Evolutionary conservation across 1,139 yeast genomes (phyloP).

Genomic region (Blastobotrys aristatus): DNA sequence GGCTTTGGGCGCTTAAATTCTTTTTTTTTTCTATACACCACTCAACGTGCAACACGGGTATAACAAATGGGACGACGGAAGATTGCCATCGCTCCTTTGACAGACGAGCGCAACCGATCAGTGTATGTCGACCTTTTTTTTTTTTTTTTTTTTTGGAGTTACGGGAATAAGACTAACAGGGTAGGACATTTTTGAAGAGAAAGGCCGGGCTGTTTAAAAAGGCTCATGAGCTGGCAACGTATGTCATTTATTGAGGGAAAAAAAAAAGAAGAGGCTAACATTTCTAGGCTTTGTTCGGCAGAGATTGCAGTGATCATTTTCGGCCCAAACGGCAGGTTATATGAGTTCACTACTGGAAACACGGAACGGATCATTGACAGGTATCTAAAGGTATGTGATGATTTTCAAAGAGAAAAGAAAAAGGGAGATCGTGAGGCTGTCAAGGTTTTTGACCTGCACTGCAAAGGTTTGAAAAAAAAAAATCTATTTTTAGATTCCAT

Average conservation of each 20-base stretch:
- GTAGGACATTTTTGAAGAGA: conserved; percentile 77
- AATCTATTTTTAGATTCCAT: background rate
- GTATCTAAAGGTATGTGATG: conserved; percentile 40
- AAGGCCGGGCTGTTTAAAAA: conserved; percentile 94
- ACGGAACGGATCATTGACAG: conserved; percentile 54
- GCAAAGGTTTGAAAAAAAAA: background rate
- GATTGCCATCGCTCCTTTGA: conserved; percentile 85
- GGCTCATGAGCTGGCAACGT: conserved; percentile 88
- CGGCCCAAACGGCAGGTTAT: conserved; percentile 67
- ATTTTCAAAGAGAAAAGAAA: background rate
- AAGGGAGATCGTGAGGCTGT: background rate
- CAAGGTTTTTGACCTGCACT: too few relatives aligned
- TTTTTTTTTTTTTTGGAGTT: background rate
- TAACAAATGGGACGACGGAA: conserved; percentile 90
- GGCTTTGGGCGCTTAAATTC: too few relatives aligned
- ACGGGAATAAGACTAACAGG: background rate
- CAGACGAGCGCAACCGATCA: conserved; percentile 77
- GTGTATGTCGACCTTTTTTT: conserved; percentile 31
- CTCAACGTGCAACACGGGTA: too few relatives aligned
- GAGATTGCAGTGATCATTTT: conserved; percentile 87
- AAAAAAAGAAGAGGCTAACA: background rate
- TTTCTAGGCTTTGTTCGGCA: conserved; percentile 62
- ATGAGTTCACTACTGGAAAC: conserved; percentile 75
- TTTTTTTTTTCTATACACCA: too few relatives aligned
- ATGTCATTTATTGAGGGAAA: background rate